Evolutionary conservation across 2,329 filamentous ascomycete genomes (phyloP), one percentile per base, ranked within the genome.

Genomic region (Fusarium incarnatum): DNA sequence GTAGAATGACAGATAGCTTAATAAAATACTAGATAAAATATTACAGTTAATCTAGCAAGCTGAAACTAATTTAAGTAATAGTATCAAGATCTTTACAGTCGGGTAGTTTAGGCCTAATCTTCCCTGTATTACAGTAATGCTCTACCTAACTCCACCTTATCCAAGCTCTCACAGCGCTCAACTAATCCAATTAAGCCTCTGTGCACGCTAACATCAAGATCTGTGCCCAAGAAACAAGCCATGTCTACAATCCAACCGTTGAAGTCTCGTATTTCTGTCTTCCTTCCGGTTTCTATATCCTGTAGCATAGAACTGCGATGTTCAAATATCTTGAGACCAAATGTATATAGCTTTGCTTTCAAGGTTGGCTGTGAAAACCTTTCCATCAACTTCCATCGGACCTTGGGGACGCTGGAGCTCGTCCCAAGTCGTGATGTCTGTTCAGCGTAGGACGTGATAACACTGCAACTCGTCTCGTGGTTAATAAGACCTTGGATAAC

Each of bases 291-390:
- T 8, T 61, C 56, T 1, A 27, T 22, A 20, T 61, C 60, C 15
- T 56, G 56, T 3, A 61, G 18, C 60, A 63, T 63, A 4, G 60
- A 63, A 18, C 60, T 63, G 0, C 60, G 56, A 32, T 63, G 60
- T 11, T 63, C 56, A 13, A 28, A 28, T 11, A 63, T 60, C 18
- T 60, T 63, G 28, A n/a, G 60, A 4, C 60, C 60, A 25, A 60
- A 63, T 1, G 56, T 2, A 16, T 48, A 63, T 4, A 63, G 13
- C 8, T 48, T 63, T 3, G 56, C 7, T 13, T 47, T 54, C 12
- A 63, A 16, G 5, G 44, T 22, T 1, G 60, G 48, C 6, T 60
- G 56, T 4, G 60, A 60, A 23, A 63, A 63, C 18, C 60, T 48
- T 10, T 49, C 32, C 0, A 11, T 6, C 2, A 60, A 2, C 16